These are phyloP conservation scores for Lycium ferocissimum DNA, from an alignment of 257 asterid species.

Conservation along the genomic window DNA sequence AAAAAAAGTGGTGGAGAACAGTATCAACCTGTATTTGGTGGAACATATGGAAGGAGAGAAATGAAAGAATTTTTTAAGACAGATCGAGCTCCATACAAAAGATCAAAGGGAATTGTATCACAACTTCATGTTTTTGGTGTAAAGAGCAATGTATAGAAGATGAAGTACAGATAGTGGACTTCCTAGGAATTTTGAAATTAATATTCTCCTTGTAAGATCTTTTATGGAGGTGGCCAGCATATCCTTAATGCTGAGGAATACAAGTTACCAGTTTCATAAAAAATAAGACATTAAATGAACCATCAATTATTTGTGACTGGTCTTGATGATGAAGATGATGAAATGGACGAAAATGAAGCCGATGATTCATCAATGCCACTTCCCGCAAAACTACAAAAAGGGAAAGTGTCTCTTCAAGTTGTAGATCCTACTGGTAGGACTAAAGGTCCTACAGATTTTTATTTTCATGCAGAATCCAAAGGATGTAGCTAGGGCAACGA, in stretches of 20 bases:
- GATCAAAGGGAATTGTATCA: not conserved
- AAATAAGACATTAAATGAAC: not conserved
- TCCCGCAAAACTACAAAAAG: no score
- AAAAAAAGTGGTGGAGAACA: not conserved
- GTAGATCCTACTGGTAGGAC: no score
- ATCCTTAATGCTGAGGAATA: conserved; percentile 1
- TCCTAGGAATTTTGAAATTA: not conserved
- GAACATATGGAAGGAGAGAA: not conserved
- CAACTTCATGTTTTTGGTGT: not conserved
- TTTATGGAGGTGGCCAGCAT: not conserved
- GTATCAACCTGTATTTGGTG: not conserved
- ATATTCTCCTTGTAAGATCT: not conserved
- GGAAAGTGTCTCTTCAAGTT: no score
- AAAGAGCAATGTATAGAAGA: not conserved
- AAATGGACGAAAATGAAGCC: no score
- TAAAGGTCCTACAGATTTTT: no score
- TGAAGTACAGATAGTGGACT: not conserved
- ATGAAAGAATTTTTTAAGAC: not conserved
- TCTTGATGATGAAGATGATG: no score
- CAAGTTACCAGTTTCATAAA: conserved; percentile 4
- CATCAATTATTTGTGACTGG: no score
- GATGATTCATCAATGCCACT: no score
- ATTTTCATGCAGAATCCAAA: no score
- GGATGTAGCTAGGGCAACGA: no score
- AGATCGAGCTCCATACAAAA: no score